Evolutionary conservation across 441 rosid genomes (phyloP), one percentile per base, ranked within the genome.

Genomic region (Eruca vesicaria): DNA sequence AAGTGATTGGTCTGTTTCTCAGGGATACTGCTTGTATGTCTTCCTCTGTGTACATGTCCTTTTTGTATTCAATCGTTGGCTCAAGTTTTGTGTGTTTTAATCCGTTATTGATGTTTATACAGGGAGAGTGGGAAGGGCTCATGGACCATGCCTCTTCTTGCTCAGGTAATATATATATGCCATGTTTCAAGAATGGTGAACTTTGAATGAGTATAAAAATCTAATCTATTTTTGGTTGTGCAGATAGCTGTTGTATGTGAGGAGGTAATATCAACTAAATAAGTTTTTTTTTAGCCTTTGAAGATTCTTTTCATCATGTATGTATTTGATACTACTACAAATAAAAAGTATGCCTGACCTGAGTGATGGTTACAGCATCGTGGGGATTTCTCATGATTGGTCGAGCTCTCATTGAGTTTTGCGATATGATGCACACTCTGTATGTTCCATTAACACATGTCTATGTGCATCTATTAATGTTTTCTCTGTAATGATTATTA

Each of bases 81-180:
- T 90, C 31, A 55, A 38, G 28, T 52, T 12, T 50, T 67, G 5
- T 23, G 7, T 29, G n/a, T 18, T 68, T 45, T 12, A 21, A 7
- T 77, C 73, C 64, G 48, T 63, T 53, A 2, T 52, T 53, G 9
- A 50, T 56, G 5, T 55, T 75, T 50, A 41, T 69, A 66, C 72
- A 94, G 96, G 69, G 94, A 90, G 78, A 91, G 90, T 77, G 96
- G 98, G 69, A 89, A 91, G 52, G 98, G 98, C 63, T 36, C 88
- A 5, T 94, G 97, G 95, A 84, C 88, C n/a, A 80, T 90, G 86
- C 96, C 98, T 9, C 92, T 94, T 33, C 58, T 60, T 4, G 87
- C 90, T 55, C 96, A 91, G 90, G 96, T 28, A 23, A 63, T 48
- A 23, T 23, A n/a, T n/a, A 23, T 3, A 23, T 23, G 26, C 69